Base-by-base conservation (phyloP, 2,329 filamentous ascomycete genomes). In the Pseudogymnoascus sp. region DNA sequence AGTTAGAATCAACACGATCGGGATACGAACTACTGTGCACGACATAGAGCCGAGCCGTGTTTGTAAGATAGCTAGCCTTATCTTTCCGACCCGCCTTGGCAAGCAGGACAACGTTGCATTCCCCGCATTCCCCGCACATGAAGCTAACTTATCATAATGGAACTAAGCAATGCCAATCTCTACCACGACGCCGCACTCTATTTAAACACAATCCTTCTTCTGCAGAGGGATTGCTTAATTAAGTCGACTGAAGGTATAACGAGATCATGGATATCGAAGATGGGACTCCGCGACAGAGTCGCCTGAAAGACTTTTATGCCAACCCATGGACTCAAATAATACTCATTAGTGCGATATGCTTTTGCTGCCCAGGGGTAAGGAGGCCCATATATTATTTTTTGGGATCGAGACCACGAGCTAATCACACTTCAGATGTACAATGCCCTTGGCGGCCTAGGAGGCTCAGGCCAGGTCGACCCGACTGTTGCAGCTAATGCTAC, bases 331-430 rank as follows among this genome's bases (percentile, higher is more conserved):
- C 77, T 44, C 79, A 81, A 68, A 79, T 81, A 59, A 25, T 78
- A 2, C 71, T 81, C 60, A 80, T 81, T 63, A 78, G 77, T 69
- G 73, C 81, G 60, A 80, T 81, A 61, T 81, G 77, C 66, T 80
- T 81, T 67, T 81, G 78, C 62, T 75, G 78, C 36, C 78, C 78
- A 5, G 77, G 77, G 12, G 76, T 78, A 71, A 60, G 78, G 74
- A 28, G 6, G 28, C 3, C 8, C 28, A 62, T 69, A 31, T 40
- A 67, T 60, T 0, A 25, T 3, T 23, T 63, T 34, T 34, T 5
- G 3, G n/a, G 34, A 10, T 21, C 14, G 37, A 44, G 21, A 23
- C 34, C 14, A 12, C 12, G 46, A 40, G 37, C 23, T 62, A 23
- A 25, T 40, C 31, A 1, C 25, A 1, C 31, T 1, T n/a, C 59